Evolutionary conservation across 2,329 filamentous ascomycete genomes (phyloP), one percentile per base, ranked within the genome.

Genomic region (Amphichorda felina): DNA sequence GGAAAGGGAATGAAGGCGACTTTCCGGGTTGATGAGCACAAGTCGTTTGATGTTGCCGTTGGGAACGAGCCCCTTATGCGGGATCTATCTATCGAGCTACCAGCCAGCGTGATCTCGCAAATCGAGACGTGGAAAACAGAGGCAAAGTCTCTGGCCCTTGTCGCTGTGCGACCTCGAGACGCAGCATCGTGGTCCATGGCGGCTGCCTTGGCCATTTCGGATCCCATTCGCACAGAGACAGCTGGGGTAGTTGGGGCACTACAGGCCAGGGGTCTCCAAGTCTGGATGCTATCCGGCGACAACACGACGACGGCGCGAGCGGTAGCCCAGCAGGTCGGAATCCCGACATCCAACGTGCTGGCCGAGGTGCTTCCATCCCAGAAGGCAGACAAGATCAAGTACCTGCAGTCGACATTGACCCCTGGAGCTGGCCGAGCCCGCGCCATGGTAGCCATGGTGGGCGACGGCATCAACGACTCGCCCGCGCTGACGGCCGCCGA

Each of bases 281-380:
- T 94, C 4, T 94, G 81, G 76, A 93, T 95, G 85, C 77, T 94
- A 26, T 93, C 86, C 0, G 88, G 88, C 21, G 88, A 95, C 61
- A 94, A 94, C 50, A 62, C 66, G n/a, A 77, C 66, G n/a, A 95
- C 88, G 1, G 88, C 88, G 2, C 66, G 70, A 15, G 85, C 86
- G 0, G 84, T 95, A 3, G 88, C 82, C 1, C 60, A 67, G 2
- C 74, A 75, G 48, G 67, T 94, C 14, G 84, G 84, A 16, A 94
- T 95, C 43, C 70, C 75, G 0, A 49, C 65, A 1, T 60, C 66
- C 37, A 83, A 93, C 51, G 79, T 95, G 43, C 82, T 94, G 42
- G 86, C 88, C 9, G 85, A 85, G 43, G 86, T 94, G 4, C 72
- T 94, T 9, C 88, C 89, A 0, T 77, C 80, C 14, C 72, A 91